Evolutionary conservation across 345 rosid species (phyloP).

Genomic region (Sonneratia alba): DNA sequence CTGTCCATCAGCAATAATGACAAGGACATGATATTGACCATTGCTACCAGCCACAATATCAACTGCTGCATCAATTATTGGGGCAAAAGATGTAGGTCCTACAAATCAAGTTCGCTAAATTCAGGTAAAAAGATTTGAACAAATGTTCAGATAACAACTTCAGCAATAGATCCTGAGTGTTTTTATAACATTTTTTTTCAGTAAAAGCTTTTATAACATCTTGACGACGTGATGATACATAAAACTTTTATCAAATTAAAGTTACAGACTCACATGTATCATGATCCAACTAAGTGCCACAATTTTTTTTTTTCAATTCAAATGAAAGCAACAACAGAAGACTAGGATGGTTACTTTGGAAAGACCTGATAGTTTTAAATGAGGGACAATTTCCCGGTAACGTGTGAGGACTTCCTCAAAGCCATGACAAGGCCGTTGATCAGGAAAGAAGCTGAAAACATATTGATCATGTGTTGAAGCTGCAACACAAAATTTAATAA

Average conservation of each 20-base stretch:
- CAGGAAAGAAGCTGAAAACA: constrained; percentile 74
- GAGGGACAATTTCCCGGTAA: constrained; percentile 70
- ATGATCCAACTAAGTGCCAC: background rate
- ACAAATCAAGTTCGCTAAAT: background rate
- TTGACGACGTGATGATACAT: too few species aligned
- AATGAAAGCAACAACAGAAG: background rate
- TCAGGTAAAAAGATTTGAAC: background rate
- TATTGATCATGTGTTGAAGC: constrained; percentile 68
- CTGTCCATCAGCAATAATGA: constrained; percentile 94
- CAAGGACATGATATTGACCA: constrained; percentile 83
- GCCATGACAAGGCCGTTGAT: constrained; percentile 51
- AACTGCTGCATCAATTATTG: constrained; percentile 71
- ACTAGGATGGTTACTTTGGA: constrained; percentile 5
- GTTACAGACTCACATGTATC: background rate
- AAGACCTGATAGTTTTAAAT: constrained; percentile 65
- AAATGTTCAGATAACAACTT: background rate
- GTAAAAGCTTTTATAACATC: too few species aligned
- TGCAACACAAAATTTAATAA: constrained; percentile 25
- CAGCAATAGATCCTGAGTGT: background rate
- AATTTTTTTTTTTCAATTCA: background rate
- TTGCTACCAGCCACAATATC: constrained; percentile 69
- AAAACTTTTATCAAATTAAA: too few species aligned
- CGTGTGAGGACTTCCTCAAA: constrained; percentile 69
- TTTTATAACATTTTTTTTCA: background rate
- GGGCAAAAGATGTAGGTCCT: constrained; percentile 98